Evolutionary conservation across 371 early-diverging fungal genomes (phyloP).

Genomic region (Funneliformis caledonium): DNA sequence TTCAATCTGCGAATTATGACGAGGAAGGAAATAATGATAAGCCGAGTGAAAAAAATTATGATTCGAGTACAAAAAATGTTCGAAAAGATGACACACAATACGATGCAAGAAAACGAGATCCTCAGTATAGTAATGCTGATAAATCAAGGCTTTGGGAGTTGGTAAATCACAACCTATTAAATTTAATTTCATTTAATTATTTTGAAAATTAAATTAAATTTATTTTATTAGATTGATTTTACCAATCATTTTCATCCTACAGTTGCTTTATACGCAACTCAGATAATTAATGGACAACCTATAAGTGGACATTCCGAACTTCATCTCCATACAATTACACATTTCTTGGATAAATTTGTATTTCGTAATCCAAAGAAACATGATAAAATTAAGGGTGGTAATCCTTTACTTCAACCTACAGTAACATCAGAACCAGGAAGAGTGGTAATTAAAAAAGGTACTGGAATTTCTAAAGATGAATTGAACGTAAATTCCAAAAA

Average conservation of each 20-base stretch:
- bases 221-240: constrained; percentile 60
- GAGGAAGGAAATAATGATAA: constrained; percentile 64
- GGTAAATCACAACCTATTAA: constrained; percentile 47
- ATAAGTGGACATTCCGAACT: constrained; percentile 82
- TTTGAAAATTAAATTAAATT: constrained; percentile 54
- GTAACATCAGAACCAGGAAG: constrained; percentile 41
- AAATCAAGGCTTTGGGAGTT: constrained; percentile 90
- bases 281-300: constrained; percentile 70
- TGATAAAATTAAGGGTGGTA: constrained; percentile 41
- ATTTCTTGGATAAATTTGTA: constrained; percentile 95
- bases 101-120: constrained; percentile 88
- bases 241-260: constrained; percentile 91
- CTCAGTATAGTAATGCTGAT: constrained; percentile 82
- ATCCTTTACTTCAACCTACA: constrained; percentile 69
- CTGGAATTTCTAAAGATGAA: constrained; percentile 45
- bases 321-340: constrained; percentile 87
- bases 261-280: constrained; percentile 77
- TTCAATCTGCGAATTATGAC: constrained; percentile 73
- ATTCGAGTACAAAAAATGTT: constrained; percentile 35
- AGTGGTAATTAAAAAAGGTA: constrained; percentile 49
- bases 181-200: constrained; percentile 44
- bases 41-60: constrained; percentile 54
- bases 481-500: constrained; percentile 63
- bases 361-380: constrained; percentile 92
- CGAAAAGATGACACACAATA: constrained; percentile 56